Conservation (phyloP, 805 yeast species). For the Wickerhamiella azyma region DNA sequence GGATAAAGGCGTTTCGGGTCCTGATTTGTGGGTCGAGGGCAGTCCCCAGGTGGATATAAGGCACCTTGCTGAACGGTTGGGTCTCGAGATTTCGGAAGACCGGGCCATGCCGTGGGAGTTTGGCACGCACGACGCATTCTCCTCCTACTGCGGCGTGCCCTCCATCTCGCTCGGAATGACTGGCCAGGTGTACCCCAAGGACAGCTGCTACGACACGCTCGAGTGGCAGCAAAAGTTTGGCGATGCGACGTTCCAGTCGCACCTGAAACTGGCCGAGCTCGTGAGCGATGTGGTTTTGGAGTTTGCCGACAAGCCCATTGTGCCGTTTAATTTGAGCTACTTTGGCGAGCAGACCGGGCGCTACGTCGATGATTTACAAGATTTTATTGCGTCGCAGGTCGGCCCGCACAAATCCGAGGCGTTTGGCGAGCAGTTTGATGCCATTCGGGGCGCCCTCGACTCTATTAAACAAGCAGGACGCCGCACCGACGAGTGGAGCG, state of each 20-base stretch:
- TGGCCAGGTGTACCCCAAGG: conserved; percentile 31
- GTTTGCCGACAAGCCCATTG: conserved; percentile 59
- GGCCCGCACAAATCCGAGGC: conserved; percentile 4
- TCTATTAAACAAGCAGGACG: neutral
- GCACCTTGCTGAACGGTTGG: conserved; percentile 33
- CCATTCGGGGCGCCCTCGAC: conserved; percentile 28
- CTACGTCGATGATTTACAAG: conserved; percentile 36
- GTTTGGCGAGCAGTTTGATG: conserved; percentile 30
- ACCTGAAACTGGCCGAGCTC: conserved; percentile 41
- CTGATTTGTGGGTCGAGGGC: conserved; percentile 39
- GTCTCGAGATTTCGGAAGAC: conserved; percentile 8
- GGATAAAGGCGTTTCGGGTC: conserved; percentile 45
- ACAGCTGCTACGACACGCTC: conserved; percentile 53
- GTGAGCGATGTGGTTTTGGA: conserved; percentile 41
- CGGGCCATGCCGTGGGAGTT: conserved; percentile 11
- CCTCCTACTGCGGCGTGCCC: conserved; percentile 53
- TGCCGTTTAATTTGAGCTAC: conserved; percentile 49
- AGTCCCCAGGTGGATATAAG: conserved; percentile 44
- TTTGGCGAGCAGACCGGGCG: conserved; percentile 34
- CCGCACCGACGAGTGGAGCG: conserved; percentile 53
- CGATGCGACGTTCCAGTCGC: conserved; percentile 45
- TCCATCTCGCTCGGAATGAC: conserved; percentile 45
- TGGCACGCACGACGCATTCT: conserved; percentile 60
- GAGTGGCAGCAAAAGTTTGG: conserved; percentile 37
- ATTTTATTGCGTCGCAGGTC: conserved; percentile 22